These are phyloP conservation scores for Bryoerythrophyllum caledonicum DNA, from an alignment of 225 moss, liverwort and hornwort species.

Conservation along the genomic window DNA sequence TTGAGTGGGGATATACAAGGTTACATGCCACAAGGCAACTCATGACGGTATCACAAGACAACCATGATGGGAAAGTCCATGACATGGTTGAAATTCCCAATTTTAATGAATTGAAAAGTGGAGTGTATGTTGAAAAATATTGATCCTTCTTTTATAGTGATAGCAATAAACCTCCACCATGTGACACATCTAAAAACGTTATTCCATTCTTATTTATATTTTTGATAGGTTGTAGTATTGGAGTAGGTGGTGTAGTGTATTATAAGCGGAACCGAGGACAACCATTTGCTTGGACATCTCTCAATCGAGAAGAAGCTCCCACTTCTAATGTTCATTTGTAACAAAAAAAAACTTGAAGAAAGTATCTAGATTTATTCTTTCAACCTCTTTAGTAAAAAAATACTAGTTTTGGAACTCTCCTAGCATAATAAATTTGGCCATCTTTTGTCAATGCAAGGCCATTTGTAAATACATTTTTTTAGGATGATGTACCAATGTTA, in stretches of 20 bases:
- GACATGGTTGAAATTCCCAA: slow-evolving; percentile 45
- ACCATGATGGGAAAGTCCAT: slow-evolving; percentile 66
- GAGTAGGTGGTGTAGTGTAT: neutral
- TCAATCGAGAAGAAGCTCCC: neutral
- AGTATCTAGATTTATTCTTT: neutral
- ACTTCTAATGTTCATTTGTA: neutral
- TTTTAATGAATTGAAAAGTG: slow-evolving; percentile 8
- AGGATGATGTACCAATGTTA: too few relatives aligned
- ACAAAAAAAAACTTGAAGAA: neutral
- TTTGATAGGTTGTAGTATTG: slow-evolving; percentile 12
- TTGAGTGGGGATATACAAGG: slow-evolving; percentile 52
- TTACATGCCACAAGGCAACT: slow-evolving; percentile 52
- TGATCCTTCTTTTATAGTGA: slow-evolving; percentile 9
- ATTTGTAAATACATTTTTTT: too few relatives aligned
- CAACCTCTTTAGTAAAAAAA: neutral
- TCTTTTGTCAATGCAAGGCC: too few relatives aligned
- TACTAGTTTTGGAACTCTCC: neutral
- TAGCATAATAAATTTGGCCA: neutral
- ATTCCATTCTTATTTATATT: neutral
- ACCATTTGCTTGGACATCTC: neutral
- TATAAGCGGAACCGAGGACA: neutral
- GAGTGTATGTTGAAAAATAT: neutral
- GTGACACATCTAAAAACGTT: neutral
- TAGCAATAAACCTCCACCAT: neutral
- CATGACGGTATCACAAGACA: slow-evolving; percentile 54